phyloP scores from a whole-genome alignment of 2,329 filamentous ascomycete species.

The Colletotrichum orbiculare region DNA sequence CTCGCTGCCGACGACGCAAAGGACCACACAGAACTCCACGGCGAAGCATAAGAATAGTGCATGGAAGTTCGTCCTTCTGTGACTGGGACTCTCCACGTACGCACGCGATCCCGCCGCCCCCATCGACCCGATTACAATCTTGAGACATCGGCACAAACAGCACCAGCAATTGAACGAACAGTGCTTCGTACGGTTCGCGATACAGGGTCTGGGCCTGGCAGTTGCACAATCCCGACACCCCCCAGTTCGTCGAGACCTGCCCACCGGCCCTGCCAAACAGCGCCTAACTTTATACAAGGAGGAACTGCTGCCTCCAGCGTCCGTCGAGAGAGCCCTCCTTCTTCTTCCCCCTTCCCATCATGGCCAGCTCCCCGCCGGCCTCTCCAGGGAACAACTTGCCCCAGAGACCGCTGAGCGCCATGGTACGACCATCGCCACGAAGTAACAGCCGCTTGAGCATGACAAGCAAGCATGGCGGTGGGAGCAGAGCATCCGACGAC shows the following conservation, averaged over 20 bases:
- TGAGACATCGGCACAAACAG: conserved; percentile 31
- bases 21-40: neutral
- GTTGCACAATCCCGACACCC: conserved; percentile 27
- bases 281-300: conserved; percentile 29
- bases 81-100: conserved; percentile 16
- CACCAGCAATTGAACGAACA: conserved; percentile 25
- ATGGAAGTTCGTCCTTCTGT: conserved; percentile 22
- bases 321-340: conserved; percentile 28
- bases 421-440: conserved; percentile 77
- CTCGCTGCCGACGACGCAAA: conserved; percentile 1
- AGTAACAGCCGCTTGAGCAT: conserved; percentile 90
- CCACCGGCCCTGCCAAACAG: conserved; percentile 8
- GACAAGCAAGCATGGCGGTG: conserved; percentile 77
- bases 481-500: conserved; percentile 89
- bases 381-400: conserved; percentile 66
- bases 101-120: conserved; percentile 20
- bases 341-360: conserved; percentile 48
- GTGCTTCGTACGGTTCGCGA: conserved; percentile 22
- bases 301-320: conserved; percentile 20
- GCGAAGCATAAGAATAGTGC: conserved; percentile 31
- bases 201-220: conserved; percentile 32
- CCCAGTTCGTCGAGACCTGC: conserved; percentile 17
- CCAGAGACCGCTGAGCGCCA: conserved; percentile 82
- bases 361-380: conserved; percentile 77
- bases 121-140: conserved; percentile 24